Evolutionary conservation across 306 rosid genomes (phyloP), one percentile per base, ranked within the genome.

Genomic region (Prunus mira): DNA sequence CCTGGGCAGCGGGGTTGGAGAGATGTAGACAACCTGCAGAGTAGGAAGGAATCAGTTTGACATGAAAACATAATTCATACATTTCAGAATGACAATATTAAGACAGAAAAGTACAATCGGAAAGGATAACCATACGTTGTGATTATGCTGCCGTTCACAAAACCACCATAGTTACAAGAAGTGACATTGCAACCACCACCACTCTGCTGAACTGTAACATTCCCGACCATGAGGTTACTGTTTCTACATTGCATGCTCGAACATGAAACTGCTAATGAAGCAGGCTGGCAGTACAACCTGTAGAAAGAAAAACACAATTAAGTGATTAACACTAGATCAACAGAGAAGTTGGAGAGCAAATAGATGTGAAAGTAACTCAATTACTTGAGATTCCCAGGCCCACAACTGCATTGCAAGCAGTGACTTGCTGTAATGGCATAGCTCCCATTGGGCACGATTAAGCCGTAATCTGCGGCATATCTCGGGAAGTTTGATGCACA

Each of bases 1-100:
- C 99, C 99, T 43, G 99, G 99, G 83, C 99, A 96, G 79, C 93
- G 91, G 73, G 99, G 97, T 84, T 88, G 98, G 72, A 96, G 97
- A 73, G 87, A 88, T 2, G 93, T 60, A 12, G 96, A 84, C 76
- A 92, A 81, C 88, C 99, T 96, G 90, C 76, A 78, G 28, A 76
- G 45, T 30, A 32, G 69, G 19, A 75, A 22, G 20, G 47, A 85
- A 78, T 69, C 51, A 81, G 70, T 66, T 67, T 67, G 73, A 45
- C 20, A 69, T 41, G 34, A 63, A 62, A 27, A 55, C 13, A 27
- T 5, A 52, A 61, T 25, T 30, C 63, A 71, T 61, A 66, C 51
- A 72, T 24, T 65, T 72, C 64, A 30, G 58, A 41, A 71, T 41
- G 17, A 20, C 34, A 18, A 57, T 32, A 80, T 46, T 15, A 65